Base-by-base conservation (phyloP, 129 eudicot genomes). In the Rutidosis leptorrhynchoides region DNA sequence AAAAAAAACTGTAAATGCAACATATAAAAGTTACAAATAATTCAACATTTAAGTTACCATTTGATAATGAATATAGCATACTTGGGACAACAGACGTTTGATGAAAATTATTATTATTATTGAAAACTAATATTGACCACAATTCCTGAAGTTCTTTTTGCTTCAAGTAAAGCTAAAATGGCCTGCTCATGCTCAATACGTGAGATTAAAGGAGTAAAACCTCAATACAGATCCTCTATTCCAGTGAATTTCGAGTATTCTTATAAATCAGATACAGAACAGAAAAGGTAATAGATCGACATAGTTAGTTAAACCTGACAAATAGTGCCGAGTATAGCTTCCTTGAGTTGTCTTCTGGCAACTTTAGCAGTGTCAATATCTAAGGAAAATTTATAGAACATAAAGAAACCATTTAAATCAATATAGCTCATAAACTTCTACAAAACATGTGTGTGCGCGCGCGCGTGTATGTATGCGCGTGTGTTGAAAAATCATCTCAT, bases 41-140 rank as follows among this genome's bases (percentile, higher is more conserved):
- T 29, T 66, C 19, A 10, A 58, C n/a, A 40, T 10, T n/a, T n/a
- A n/a, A n/a, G n/a, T n/a, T 22, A 27, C 4, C 30, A 58, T 58
- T 27, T 32, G 54, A 15, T 15, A 12, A 45, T 29, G 4, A 48
- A 59, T 53, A 35, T 43, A 64, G 62, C 86, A 75, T 81, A 93
- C 99, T 86, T 77, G 99, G 99, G 64, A 88, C 99, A 73, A 93
- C 77, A 67, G 96, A 82, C 28, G 96, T 89, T 64, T 89, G 95
- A 72, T 86, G 81, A 65, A n/a, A n/a, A n/a, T n/a, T n/a, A n/a
- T n/a, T n/a, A n/a, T n/a, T n/a, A n/a, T n/a, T n/a, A n/a, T n/a
- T n/a, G n/a, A n/a, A 93, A 93, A 72, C 99, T 96, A 63, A 93
- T 78, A 72, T 93, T 93, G 54, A 89, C 96, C 65, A 93, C 90